Conservation (phyloP, 306 rosid genomes). For the Rosa multiflora region DNA sequence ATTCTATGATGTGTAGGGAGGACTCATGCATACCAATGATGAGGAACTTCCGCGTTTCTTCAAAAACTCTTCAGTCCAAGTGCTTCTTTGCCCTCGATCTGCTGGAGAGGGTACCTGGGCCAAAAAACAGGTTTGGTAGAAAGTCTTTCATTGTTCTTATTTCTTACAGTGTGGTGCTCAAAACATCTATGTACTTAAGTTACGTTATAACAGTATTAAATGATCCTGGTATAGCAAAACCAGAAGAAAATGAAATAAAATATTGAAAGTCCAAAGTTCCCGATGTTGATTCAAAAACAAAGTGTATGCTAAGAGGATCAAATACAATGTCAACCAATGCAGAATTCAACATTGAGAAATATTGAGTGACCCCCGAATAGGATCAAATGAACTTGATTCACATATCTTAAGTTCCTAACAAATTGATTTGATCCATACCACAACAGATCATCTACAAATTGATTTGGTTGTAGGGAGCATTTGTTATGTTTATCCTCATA, state of each 20-base stretch:
- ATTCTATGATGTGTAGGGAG: slow-evolving; percentile 47
- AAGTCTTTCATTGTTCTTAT: not conserved
- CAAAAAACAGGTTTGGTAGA: slow-evolving; percentile 51
- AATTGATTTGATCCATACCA: no score
- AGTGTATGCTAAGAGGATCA: not conserved
- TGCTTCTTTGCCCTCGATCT: slow-evolving; percentile 74
- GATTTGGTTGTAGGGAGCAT: not conserved
- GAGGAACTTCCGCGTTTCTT: slow-evolving; percentile 78
- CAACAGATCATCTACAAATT: not conserved
- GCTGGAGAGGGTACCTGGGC: slow-evolving; percentile 71
- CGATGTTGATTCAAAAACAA: not conserved
- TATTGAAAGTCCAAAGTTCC: not conserved
- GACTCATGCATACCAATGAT: slow-evolving; percentile 68
- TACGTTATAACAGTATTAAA: not conserved
- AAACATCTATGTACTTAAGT: no score
- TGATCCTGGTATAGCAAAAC: not conserved
- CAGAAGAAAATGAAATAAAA: not conserved
- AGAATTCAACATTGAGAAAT: not conserved
- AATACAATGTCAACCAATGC: not conserved
- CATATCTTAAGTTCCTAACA: not conserved
- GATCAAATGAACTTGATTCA: no score
- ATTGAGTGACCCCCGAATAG: no score
- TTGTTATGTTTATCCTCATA: no score
- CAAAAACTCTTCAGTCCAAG: slow-evolving; percentile 75
- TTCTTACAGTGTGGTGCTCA: not conserved